These are phyloP conservation scores for Termitomyces sp. DNA, from an alignment of 768 basidiomycete species.

Conservation along the genomic window DNA sequence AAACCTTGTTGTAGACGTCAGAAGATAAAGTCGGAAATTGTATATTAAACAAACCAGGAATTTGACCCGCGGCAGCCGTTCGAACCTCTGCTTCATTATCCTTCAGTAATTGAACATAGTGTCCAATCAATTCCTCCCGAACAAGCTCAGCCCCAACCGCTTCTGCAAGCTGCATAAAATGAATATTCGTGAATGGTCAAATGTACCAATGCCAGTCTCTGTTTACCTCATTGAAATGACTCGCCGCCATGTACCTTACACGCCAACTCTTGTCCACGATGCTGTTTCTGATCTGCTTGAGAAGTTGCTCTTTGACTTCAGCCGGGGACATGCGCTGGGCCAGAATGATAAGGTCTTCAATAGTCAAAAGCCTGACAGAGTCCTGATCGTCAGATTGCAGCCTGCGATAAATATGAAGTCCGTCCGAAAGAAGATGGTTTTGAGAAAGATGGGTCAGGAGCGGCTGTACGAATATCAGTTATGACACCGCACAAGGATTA, in stretches of 20 bases:
- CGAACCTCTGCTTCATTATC: constrained; percentile 99
- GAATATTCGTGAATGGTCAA: neutral
- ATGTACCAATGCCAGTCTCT: neutral
- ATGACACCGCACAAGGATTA: neutral
- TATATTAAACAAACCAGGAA: constrained; percentile 65
- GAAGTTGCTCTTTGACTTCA: constrained; percentile 88
- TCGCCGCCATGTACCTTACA: constrained; percentile 97
- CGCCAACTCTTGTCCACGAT: constrained; percentile 97
- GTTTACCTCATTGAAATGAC: constrained; percentile 89
- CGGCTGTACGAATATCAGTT: constrained; percentile 42
- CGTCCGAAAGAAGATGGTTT: constrained; percentile 78
- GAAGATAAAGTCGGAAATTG: constrained; percentile 3
- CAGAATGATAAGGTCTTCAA: constrained; percentile 92
- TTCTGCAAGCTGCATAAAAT: constrained; percentile 66
- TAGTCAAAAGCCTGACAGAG: constrained; percentile 91
- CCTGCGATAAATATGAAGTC: constrained; percentile 88
- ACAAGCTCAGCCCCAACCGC: constrained; percentile 88
- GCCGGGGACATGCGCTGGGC: constrained; percentile 76
- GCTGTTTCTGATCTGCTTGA: constrained; percentile 83
- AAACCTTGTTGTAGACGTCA: constrained; percentile 58
- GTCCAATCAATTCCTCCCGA: constrained; percentile 88
- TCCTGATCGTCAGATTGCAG: constrained; percentile 97
- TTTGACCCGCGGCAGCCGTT: constrained; percentile 93
- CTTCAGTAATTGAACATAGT: constrained; percentile 91
- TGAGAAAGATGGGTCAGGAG: constrained; percentile 77